A percentile compares a stretch with the other conserved stretches of the same genome.
Conservation (phyloP, 2,329 filamentous ascomycete species). For the Cercospora sesami region DNA sequence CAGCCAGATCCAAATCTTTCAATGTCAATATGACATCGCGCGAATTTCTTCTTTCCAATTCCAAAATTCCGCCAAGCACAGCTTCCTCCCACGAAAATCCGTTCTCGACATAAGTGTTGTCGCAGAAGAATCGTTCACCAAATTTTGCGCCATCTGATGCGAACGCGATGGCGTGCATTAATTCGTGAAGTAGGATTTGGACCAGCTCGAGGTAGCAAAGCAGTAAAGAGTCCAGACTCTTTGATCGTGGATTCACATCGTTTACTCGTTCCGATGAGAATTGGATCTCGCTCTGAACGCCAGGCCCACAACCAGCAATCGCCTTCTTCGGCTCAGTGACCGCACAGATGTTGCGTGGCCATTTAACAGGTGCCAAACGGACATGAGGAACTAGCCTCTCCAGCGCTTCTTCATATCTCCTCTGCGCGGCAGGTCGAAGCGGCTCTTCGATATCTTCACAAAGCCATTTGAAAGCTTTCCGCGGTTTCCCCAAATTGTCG, state of each 20-base stretch:
- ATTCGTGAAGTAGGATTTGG: constrained; percentile 3
- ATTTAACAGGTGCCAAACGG: neutral
- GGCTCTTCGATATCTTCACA: neutral
- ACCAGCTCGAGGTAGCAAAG: constrained; percentile 1
- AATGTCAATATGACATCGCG: neutral
- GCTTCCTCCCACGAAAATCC: constrained; percentile 9
- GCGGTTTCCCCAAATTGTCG: neutral
- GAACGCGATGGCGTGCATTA: constrained; percentile 8
- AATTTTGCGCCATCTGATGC: neutral
- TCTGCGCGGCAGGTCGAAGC: neutral
- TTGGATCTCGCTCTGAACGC: constrained; percentile 2
- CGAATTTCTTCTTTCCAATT: neutral
- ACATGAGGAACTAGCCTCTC: constrained; percentile 2
- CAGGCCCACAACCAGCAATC: neutral
- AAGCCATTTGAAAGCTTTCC: neutral
- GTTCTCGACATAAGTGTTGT: constrained; percentile 1
- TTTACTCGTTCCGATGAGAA: neutral
- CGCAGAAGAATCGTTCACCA: constrained; percentile 6
- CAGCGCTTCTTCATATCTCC: constrained; percentile 1
- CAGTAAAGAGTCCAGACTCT: neutral
- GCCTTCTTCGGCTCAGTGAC: neutral
- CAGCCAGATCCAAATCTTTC: constrained; percentile 1
- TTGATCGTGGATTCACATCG: neutral
- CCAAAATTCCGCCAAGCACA: neutral
- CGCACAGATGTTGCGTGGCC: neutral